Conservation (phyloP, 2,329 filamentous ascomycete genomes). For the Stagonosporopsis chrysanthemi region DNA sequence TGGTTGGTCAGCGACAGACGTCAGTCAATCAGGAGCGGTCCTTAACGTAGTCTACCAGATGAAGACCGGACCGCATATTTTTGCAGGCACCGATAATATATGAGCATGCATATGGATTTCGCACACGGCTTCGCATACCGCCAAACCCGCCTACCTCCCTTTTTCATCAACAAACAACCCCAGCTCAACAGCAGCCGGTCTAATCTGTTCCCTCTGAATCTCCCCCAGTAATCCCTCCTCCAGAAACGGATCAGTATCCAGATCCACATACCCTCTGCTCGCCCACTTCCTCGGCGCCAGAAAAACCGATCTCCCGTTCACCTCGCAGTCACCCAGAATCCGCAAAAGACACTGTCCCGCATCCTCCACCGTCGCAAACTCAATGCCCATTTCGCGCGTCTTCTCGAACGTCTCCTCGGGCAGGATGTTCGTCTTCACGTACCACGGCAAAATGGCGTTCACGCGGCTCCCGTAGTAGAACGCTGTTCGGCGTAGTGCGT, state of each 20-base stretch:
- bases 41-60: neutral
- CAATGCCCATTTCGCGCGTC: conserved; percentile 5
- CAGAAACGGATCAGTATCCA: conserved; percentile 16
- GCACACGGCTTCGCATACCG: neutral
- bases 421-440: conserved; percentile 20
- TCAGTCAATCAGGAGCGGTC: too few species aligned
- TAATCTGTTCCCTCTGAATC: conserved; percentile 18
- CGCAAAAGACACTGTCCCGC: conserved; percentile 10
- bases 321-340: conserved; percentile 6
- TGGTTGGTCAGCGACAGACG: too few species aligned
- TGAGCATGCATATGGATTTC: neutral
- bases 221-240: conserved; percentile 11
- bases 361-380: conserved; percentile 18
- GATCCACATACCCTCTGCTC: conserved; percentile 14
- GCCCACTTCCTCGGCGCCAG: conserved; percentile 17
- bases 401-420: conserved; percentile 11
- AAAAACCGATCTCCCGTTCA: conserved; percentile 17
- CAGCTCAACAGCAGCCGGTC: neutral
- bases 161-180: conserved; percentile 6
- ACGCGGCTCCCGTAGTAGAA: conserved; percentile 11
- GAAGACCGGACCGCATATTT: too few species aligned
- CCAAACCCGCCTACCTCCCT: neutral
- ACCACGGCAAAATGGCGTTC: conserved; percentile 17
- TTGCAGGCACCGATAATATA: neutral
- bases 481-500: conserved; percentile 10